These are phyloP conservation scores for Coemansia sp. DNA, from an alignment of 371 early-diverging fungal genomes.

Conservation along the genomic window DNA sequence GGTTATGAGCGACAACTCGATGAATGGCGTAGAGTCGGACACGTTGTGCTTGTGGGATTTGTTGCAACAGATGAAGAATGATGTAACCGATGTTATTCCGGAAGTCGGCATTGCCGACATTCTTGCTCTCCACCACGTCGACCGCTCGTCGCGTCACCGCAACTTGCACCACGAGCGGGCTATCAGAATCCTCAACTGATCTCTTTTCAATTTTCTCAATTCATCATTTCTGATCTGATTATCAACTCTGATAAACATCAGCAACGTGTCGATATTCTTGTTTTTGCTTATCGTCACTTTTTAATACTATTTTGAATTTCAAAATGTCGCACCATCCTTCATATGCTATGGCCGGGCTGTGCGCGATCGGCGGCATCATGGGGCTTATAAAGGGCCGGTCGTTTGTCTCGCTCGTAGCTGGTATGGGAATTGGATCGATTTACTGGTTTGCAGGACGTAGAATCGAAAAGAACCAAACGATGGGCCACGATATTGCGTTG, in stretches of 20 bases:
- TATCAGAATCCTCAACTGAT: slow-evolving; percentile 30
- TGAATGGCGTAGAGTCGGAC: neutral
- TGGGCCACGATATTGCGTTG: slow-evolving; percentile 49
- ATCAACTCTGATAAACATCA: no score
- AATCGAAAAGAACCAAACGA: slow-evolving; percentile 35
- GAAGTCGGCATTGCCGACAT: slow-evolving; percentile 9
- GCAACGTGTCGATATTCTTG: neutral
- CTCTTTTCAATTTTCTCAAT: neutral
- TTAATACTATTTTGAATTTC: neutral
- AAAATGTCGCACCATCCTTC: slow-evolving; percentile 47
- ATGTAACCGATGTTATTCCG: neutral
- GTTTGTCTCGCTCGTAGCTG: slow-evolving; percentile 43
- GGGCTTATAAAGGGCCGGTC: slow-evolving; percentile 44
- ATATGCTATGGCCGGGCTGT: slow-evolving; percentile 43
- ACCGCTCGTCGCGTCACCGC: slow-evolving; percentile 37
- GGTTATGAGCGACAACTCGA: neutral
- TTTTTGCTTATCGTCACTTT: neutral
- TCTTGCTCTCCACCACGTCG: slow-evolving; percentile 35
- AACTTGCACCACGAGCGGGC: slow-evolving; percentile 33
- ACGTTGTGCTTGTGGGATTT: slow-evolving; percentile 41
- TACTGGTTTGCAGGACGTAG: slow-evolving; percentile 34
- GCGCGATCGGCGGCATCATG: slow-evolving; percentile 49
- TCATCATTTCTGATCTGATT: neutral
- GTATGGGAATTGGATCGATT: slow-evolving; percentile 36
- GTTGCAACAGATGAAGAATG: neutral